A percentile compares a stretch with the other conserved stretches of the same genome.
Evolutionary conservation across 495 filamentous ascomycete genomes (phyloP).

Genomic region (Penicilliopsis zonata): DNA sequence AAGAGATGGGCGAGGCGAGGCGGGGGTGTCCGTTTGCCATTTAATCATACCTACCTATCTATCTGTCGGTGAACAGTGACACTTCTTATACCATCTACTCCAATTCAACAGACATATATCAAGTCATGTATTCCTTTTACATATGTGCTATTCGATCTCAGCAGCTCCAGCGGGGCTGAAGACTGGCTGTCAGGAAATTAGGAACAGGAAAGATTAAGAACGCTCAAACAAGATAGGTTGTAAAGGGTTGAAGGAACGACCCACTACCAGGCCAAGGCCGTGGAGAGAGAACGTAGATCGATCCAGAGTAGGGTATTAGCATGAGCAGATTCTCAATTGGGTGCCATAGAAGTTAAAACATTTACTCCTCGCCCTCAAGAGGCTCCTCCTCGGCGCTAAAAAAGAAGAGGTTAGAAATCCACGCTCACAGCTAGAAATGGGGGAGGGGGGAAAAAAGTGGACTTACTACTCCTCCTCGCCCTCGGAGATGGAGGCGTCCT

Average conservation of each 20-base stretch:
- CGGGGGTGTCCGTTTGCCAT: too few relatives aligned
- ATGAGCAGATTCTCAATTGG: constrained; percentile 25
- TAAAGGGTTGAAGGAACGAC: constrained; percentile 16
- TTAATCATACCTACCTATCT: too few relatives aligned
- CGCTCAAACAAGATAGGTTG: constrained; percentile 33
- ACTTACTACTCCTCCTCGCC: constrained; percentile 58
- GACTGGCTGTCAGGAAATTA: constrained; percentile 24
- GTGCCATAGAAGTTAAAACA: constrained; percentile 5
- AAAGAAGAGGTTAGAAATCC: too few relatives aligned
- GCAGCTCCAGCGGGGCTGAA: constrained; percentile 13
- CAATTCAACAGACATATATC: too few relatives aligned
- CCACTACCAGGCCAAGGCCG: constrained; percentile 13
- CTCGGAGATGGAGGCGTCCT: constrained; percentile 83
- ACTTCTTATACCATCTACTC: too few relatives aligned
- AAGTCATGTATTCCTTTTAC: constrained; percentile 28
- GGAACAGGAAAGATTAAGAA: constrained; percentile 32
- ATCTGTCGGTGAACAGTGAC: too few relatives aligned
- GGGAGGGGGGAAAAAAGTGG: background rate
- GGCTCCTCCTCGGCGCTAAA: constrained; percentile 27
- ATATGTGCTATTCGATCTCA: constrained; percentile 29
- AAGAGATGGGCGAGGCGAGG: too few relatives aligned
- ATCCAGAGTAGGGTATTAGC: constrained; percentile 31
- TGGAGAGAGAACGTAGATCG: constrained; percentile 29
- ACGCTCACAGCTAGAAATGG: constrained; percentile 6
- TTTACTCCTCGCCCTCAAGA: constrained; percentile 32